Percentiles rank a stretch among this genome's conserved stretches.
Conservation (phyloP, 1,284 basidiomycete species). For the Ustilago esculenta region DNA sequence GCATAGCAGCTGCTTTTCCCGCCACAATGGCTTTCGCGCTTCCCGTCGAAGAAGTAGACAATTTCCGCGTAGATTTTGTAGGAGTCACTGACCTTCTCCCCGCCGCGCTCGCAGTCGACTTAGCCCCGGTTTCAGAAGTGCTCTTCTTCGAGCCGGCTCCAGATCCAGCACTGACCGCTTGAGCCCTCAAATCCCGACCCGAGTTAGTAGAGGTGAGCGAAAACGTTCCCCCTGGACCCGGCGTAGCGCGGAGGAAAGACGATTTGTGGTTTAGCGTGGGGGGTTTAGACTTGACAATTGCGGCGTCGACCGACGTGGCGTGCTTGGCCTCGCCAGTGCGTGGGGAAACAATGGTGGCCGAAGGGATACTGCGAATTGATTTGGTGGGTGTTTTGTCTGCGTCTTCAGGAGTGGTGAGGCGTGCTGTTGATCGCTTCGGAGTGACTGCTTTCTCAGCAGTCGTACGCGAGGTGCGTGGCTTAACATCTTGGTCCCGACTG, state of each 20-base stretch:
- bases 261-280: constrained; percentile 13
- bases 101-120: neutral
- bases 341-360: constrained; percentile 4
- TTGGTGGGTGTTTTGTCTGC: constrained; percentile 28
- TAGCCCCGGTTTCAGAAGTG: neutral
- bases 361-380: constrained; percentile 13
- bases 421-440: constrained; percentile 1
- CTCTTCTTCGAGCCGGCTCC: neutral
- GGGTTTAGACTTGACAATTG: neutral
- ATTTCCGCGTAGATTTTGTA: constrained; percentile 1
- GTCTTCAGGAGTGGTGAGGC: constrained; percentile 5
- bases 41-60: neutral
- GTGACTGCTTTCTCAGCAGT: neutral
- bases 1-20: constrained; percentile 9
- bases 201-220: constrained; percentile 26
- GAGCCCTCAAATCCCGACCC: constrained; percentile 10
- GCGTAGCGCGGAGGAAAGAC: constrained; percentile 43
- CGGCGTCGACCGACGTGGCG: constrained; percentile 10
- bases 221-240: constrained; percentile 44
- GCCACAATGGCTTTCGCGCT: neutral
- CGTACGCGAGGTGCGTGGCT: too few relatives aligned
- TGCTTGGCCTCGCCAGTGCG: constrained; percentile 2
- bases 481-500: too few relatives aligned
- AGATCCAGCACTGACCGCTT: constrained; percentile 14
- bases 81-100: constrained; percentile 1